phyloP scores from a whole-genome alignment of 768 basidiomycete genomes.

The Albatrellus ellisii region DNA sequence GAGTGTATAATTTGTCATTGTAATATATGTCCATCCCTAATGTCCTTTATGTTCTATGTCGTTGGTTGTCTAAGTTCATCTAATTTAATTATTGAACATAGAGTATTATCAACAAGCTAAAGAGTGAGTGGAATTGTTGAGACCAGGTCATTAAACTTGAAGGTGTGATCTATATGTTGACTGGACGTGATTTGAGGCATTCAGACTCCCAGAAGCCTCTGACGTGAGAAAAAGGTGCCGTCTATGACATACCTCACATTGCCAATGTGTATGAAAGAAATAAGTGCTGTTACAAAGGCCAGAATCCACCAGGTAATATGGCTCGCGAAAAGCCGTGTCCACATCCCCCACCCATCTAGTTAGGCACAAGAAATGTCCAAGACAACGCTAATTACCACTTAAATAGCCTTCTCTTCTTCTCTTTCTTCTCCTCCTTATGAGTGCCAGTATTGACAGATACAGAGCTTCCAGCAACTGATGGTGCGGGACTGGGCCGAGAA shows the following conservation, averaged over 20 bases:
- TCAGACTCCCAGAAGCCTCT: no score
- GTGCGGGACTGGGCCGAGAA: slow-evolving; percentile 28
- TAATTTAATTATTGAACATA: no score
- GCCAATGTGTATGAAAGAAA: no score
- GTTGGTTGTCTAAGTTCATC: no score
- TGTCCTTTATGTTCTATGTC: not conserved
- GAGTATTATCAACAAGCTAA: no score
- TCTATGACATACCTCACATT: no score
- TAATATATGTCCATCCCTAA: not conserved
- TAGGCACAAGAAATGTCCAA: not conserved
- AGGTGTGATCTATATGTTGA: no score
- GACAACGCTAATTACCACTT: slow-evolving; percentile 2
- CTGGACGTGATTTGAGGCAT: no score
- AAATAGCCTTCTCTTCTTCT: slow-evolving; percentile 64
- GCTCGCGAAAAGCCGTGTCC: not conserved
- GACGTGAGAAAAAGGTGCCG: no score
- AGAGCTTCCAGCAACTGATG: slow-evolving; percentile 40
- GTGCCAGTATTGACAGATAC: slow-evolving; percentile 15
- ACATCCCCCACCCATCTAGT: not conserved
- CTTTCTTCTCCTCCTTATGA: slow-evolving; percentile 33
- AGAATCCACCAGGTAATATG: not conserved
- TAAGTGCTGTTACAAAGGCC: not conserved
- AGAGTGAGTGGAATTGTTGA: no score
- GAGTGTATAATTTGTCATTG: not conserved
- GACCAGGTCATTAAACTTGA: no score